Evolutionary conservation across 441 rosid genomes (phyloP).

Genomic region (Gossypium armourianum): DNA sequence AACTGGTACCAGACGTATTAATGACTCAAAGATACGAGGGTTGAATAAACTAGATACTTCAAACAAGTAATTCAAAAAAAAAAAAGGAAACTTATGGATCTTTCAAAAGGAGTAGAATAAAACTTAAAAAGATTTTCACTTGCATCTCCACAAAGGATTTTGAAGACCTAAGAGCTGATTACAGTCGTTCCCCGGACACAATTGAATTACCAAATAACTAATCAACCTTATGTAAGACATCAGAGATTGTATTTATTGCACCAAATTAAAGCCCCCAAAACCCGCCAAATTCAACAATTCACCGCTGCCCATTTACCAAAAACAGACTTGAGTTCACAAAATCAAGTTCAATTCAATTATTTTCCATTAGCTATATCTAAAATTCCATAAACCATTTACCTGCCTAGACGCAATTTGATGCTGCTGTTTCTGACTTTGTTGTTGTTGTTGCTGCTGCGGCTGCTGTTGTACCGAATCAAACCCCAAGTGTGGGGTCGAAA

Average conservation of each 20-base stretch:
- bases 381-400: conserved; percentile 31
- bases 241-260: conserved; percentile 22
- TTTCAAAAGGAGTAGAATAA: background rate
- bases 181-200: background rate
- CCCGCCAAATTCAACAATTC: conserved; percentile 10
- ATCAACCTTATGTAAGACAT: conserved; percentile 3
- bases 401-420: conserved; percentile 48
- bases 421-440: background rate
- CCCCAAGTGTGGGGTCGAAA: conserved; percentile 59
- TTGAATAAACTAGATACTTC: background rate
- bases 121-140: background rate
- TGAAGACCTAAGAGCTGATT: too few relatives aligned
- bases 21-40: background rate
- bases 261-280: conserved; percentile 12
- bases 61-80: background rate
- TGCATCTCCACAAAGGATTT: too few relatives aligned
- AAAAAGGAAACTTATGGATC: background rate
- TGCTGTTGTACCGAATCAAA: conserved; percentile 62
- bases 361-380: background rate
- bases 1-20: background rate
- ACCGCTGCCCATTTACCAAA: conserved; percentile 13
- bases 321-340: conserved; percentile 11
- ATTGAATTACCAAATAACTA: background rate
- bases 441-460: conserved; percentile 22
- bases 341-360: conserved; percentile 15